Evolutionary conservation across 208 protist genomes (phyloP), one percentile per base, ranked within the genome.

Genomic region (Acanthamoeba royreba): DNA sequence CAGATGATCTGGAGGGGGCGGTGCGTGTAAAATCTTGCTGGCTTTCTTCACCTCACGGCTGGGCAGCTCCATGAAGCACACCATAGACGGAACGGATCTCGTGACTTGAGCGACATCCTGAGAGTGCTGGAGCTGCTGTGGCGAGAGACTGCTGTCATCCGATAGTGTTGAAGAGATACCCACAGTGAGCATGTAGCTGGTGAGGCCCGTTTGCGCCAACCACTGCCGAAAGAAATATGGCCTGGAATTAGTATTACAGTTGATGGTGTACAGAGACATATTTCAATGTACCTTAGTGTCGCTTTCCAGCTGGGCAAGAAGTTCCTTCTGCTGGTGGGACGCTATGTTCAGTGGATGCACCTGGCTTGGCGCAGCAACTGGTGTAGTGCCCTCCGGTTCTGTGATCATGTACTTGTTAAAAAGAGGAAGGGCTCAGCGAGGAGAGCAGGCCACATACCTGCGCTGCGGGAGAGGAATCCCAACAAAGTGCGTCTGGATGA

Each of bases 211-310:
- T 28, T 81, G 69, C 8, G 69, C 69, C 69, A 81, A 47, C 69
- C 69, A 81, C 69, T 81, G 69, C 38, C 19, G 69, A 43, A 19
- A 4, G 38, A n/a, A 28, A 40, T 22, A 5, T 42, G 9, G 33
- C 38, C 69, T n/a, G 11, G 7, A 74, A 74, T n/a, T 33, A 3
- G n/a, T 38, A 63, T 33, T 28, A 28, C 17, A 1, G 63, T 40
- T 33, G n/a, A n/a, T n/a, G n/a, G n/a, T n/a, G n/a, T n/a, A n/a
- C n/a, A n/a, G n/a, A n/a, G n/a, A n/a, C n/a, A n/a, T n/a, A n/a
- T n/a, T n/a, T n/a, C n/a, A n/a, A n/a, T 33, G 63, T 19, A 81
- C 69, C 69, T 81, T 81, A 42, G 69, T 81, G 69, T 81, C 69
- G 69, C 47, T 42, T 3, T 81, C 69, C 22, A 81, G 38, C 69